Evolutionary conservation across 257 asterid genomes (phyloP), one percentile per base, ranked within the genome.

Genomic region (Scutellaria baicalensis): DNA sequence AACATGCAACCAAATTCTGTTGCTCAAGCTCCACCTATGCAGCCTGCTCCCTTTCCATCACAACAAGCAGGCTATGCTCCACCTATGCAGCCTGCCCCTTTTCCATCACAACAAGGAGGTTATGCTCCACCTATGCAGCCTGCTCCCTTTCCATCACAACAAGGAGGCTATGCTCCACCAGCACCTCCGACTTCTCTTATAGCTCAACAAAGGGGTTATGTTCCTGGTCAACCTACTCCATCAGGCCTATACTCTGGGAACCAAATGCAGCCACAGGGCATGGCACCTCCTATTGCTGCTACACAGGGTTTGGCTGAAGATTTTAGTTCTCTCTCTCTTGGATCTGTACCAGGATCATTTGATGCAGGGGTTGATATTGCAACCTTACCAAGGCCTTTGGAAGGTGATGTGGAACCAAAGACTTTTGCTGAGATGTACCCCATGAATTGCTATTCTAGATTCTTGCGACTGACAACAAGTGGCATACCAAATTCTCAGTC

Each of bases 381-480:
- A 62, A 80, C 86, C 73, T 83, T 90, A 71, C 97, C 97, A 35
- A 88, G 98, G 89, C 96, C 98, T 64, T 76, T 90, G 85, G 95
- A 85, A 61, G 97, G 96, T 66, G 96, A 87, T 67, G 81, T 90
- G 66, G 90, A 81, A 64, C 89, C 85, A 36, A 78, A 79, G 59
- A 10, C 76, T 64, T 79, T 84, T 20, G 78, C 94, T 27, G 87
- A 83, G 75, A 81, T 80, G 85, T 90, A 84, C 77, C 96, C 95
- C 51, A 68, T 84, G 88, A 93, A 90, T 77, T 93, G 97, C 61
- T 74, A 75, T 73, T 78, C 96, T 59, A 88, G 90, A 73, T 86
- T 78, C 71, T 45, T 89, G 48, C 86, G 92, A 67, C 75, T 92
- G 38, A 86, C 95, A 11, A 92, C 96, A 43, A 77, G 89, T 78